Percentiles rank a stretch among this genome's conserved stretches.
phyloP scores from a whole-genome alignment of 805 yeast species.

The Ogataea paradorogensis region DNA sequence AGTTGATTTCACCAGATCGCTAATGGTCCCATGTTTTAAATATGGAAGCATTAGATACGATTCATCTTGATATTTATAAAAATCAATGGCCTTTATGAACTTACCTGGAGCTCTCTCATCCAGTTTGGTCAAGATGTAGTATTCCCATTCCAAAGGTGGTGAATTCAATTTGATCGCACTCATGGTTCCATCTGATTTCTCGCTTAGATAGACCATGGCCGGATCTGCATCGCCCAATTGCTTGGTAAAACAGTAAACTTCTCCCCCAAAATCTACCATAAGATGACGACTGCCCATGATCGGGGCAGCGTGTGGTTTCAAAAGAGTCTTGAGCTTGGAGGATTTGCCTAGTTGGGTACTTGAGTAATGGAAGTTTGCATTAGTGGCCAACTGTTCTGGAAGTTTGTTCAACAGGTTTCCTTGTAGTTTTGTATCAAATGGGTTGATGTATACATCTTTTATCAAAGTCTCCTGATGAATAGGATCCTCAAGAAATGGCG shows the following conservation, averaged over 20 bases:
- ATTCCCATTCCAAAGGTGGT: constrained; percentile 79
- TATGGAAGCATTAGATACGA: constrained; percentile 65
- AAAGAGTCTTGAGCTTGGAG: constrained; percentile 14
- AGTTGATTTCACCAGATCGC: constrained; percentile 61
- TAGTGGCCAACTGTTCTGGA: constrained; percentile 14
- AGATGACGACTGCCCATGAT: constrained; percentile 36
- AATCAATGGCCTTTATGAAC: constrained; percentile 44
- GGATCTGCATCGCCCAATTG: constrained; percentile 80
- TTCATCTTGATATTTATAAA: constrained; percentile 62
- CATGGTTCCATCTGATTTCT: constrained; percentile 50
- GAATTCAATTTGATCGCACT: constrained; percentile 72
- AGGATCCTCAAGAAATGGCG: constrained; percentile 45
- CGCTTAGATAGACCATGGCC: constrained; percentile 73
- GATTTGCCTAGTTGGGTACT: constrained; percentile 14
- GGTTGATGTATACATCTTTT: constrained; percentile 24
- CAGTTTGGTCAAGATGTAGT: constrained; percentile 62
- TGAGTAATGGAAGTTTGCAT: constrained; percentile 30
- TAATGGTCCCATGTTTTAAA: constrained; percentile 65
- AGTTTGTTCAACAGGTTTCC: constrained; percentile 37
- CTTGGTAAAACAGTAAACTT: constrained; percentile 45
- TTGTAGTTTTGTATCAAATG: constrained; percentile 45
- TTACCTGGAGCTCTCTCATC: constrained; percentile 35
- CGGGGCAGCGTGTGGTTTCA: constrained; percentile 22
- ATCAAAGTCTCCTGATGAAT: neutral
- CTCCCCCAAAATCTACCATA: constrained; percentile 43